phyloP scores from a whole-genome alignment of 306 rosid species.

The Castanea mollissima region DNA sequence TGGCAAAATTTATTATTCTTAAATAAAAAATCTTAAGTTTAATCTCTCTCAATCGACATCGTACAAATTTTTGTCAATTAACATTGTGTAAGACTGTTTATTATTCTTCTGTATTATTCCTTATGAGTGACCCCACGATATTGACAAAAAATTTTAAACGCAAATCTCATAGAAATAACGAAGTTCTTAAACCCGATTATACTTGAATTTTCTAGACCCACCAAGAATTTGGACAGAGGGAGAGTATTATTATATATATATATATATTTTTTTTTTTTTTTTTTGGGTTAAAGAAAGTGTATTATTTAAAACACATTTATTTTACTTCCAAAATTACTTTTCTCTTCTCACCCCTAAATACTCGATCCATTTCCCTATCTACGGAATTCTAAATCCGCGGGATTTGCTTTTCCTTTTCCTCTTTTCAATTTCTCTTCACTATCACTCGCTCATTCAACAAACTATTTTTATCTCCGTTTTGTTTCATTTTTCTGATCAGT shows the following conservation, averaged over 20 bases:
- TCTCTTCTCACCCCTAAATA: constrained; percentile 16
- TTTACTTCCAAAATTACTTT: constrained; percentile 36
- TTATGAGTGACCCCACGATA: too few species aligned
- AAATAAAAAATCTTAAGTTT: rapidly evolving
- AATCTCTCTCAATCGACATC: too few species aligned
- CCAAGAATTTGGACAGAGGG: too few species aligned
- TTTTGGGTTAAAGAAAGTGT: too few species aligned
- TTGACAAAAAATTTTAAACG: too few species aligned
- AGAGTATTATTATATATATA: too few species aligned
- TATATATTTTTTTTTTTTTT: too few species aligned
- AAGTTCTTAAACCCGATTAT: too few species aligned
- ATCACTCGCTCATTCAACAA: constrained; percentile 3
- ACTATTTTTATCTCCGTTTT: background rate
- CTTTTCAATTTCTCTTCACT: background rate
- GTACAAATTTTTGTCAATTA: too few species aligned
- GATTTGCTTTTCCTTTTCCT: background rate
- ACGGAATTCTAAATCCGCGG: constrained; percentile 26
- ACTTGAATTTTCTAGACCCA: too few species aligned
- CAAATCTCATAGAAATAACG: too few species aligned
- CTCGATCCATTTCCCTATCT: background rate
- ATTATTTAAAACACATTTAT: background rate
- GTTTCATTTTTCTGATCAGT: background rate
- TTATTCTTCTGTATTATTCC: too few species aligned
- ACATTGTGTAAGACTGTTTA: rapidly evolving
- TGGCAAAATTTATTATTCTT: rapidly evolving